Base-by-base conservation (phyloP, 202 grass and related monocot genomes). In the Panicum virgatum region DNA sequence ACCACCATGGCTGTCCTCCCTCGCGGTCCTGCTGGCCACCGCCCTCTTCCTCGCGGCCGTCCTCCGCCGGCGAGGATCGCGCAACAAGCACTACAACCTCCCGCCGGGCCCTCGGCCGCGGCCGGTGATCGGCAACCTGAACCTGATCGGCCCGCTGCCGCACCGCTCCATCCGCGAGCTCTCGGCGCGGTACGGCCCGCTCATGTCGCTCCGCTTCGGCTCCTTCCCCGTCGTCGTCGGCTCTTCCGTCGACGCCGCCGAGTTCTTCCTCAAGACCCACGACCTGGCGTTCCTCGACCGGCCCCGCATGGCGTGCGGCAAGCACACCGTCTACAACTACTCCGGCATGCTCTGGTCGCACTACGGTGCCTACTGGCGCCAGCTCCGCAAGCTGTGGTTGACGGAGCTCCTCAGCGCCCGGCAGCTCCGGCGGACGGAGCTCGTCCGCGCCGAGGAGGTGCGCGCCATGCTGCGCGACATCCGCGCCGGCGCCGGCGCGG, bases 111-210 rank as follows among this genome's bases (percentile, higher is more conserved):
- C 64, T 13, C 9, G 11, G 39, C 39, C 38, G 1, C 15, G 19
- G 37, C 65, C 65, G 39, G 65, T 68, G 20, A 68, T 68, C 39
- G 65, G 65, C 39, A 68, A 44, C 65, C 65, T 68, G 38, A 68
- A 44, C 65, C 65, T 44, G 4, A 11, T 68, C 6, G 65, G 65
- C 39, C 0, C 65, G 0, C 65, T 68, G 20, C 65, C 39, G 1
- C 65, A 68, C 65, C 39, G n/a, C 65, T 44, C 65, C 65, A 25
- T 68, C 38, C 65, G 6, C 5, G 39, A 44, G 2, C 65, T 68
- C 39, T 68, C 65, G n/a, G 20, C n/a, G 4, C 20, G 11, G 65
- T 43, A 68, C 65, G 65, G 65, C 65, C 39, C 65, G 2, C 39
- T 68, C 64, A 68, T 68, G 65, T 68, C 39, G 11, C 37, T 68